These are phyloP conservation scores for Solanum hybrid DNA, from an alignment of 305 asterid species.

Conservation along the genomic window DNA sequence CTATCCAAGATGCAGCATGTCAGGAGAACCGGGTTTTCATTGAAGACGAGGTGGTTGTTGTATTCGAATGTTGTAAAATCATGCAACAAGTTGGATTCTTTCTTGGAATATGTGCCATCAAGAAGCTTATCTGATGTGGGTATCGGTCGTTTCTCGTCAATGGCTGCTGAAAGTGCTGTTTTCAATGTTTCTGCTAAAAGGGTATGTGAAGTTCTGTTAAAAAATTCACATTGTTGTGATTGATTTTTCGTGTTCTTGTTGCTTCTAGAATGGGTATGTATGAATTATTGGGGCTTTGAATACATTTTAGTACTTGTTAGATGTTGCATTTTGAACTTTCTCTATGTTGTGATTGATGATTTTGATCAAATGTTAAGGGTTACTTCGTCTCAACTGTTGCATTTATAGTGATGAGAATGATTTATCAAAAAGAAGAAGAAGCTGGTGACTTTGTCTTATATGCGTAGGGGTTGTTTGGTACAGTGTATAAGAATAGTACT, in stretches of 20 bases:
- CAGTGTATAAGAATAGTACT: not conserved
- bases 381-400: not conserved
- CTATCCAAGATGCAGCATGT: constrained; percentile 23
- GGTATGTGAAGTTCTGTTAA: constrained; percentile 23
- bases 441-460: not conserved
- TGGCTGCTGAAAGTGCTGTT: constrained; percentile 23
- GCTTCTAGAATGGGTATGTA: not conserved
- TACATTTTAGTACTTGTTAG: not conserved
- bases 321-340: not conserved
- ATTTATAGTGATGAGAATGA: not conserved
- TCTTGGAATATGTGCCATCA: constrained; percentile 13
- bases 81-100: constrained; percentile 23
- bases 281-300: not conserved
- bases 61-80: constrained; percentile 21
- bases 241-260: not conserved
- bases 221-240: not conserved
- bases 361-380: not conserved
- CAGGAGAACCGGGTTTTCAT: constrained; percentile 33
- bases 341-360: not conserved
- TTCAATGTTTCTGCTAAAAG: constrained; percentile 23
- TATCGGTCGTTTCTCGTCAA: constrained; percentile 35
- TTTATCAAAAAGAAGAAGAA: not conserved
- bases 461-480: not conserved
- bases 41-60: constrained; percentile 31
- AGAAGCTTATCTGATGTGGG: constrained; percentile 25